A percentile compares a stretch with the other conserved stretches of the same genome.
These are phyloP conservation scores for Cruciata laevipes DNA, from an alignment of 257 asterid species.

Conservation along the genomic window DNA sequence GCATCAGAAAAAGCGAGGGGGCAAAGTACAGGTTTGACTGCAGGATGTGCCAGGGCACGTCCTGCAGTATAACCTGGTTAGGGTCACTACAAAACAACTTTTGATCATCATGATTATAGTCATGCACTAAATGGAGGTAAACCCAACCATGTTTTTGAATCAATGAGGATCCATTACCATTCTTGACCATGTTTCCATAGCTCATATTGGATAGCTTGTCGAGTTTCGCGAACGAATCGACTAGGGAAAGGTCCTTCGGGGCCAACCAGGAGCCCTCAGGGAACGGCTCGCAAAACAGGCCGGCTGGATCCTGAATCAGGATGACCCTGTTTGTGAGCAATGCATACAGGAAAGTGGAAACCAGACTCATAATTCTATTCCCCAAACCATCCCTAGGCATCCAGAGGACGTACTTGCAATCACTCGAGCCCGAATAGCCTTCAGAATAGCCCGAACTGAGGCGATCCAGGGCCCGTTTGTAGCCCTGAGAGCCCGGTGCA, in stretches of 20 bases:
- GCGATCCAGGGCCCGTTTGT: slow-evolving; percentile 37
- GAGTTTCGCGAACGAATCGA: slow-evolving; percentile 29
- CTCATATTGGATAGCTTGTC: slow-evolving; percentile 42
- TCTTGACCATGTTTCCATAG: slow-evolving; percentile 52
- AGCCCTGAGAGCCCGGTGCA: slow-evolving; percentile 55
- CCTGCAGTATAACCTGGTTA: slow-evolving; percentile 32
- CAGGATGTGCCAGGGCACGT: slow-evolving; percentile 57
- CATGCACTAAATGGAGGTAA: slow-evolving; percentile 64
- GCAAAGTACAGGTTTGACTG: slow-evolving; percentile 55
- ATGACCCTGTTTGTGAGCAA: slow-evolving; percentile 68
- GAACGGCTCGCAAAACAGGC: slow-evolving; percentile 86
- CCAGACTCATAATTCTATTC: slow-evolving; percentile 57
- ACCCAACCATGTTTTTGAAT: slow-evolving; percentile 20
- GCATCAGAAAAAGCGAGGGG: slow-evolving; percentile 65
- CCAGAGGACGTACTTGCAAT: slow-evolving; percentile 72
- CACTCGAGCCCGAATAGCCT: slow-evolving; percentile 14
- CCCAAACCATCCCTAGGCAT: slow-evolving; percentile 60
- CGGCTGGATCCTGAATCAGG: slow-evolving; percentile 52
- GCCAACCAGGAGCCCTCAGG: slow-evolving; percentile 73
- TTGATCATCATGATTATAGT: slow-evolving; percentile 54
- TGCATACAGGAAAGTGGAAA: slow-evolving; percentile 73
- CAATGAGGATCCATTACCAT: slow-evolving; percentile 7
- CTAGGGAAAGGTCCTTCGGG: slow-evolving; percentile 56
- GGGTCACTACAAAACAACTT: slow-evolving; percentile 63
- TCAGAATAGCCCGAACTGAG: slow-evolving; percentile 45